phyloP scores from a whole-genome alignment of 495 filamentous ascomycete species.

The Neurospora tetrasperma region DNA sequence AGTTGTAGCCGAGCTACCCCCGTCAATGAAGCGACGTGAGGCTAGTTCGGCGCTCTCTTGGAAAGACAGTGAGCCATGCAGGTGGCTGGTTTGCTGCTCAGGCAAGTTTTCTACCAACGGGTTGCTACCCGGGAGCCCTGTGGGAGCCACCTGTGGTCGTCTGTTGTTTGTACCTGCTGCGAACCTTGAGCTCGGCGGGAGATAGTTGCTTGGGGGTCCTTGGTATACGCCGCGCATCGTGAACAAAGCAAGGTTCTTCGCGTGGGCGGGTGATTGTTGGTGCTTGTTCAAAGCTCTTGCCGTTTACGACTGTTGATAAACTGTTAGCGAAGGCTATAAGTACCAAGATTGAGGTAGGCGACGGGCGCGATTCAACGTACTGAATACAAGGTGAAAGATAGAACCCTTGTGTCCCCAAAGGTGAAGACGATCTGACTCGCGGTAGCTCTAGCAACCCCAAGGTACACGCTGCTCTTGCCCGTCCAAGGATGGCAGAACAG shows the following conservation, averaged over 20 bases:
- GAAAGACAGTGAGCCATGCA: not conserved
- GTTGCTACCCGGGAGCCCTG: not conserved
- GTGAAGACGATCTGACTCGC: not conserved
- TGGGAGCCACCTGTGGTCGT: not conserved
- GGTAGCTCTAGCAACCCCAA: not conserved
- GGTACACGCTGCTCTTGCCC: too few relatives aligned
- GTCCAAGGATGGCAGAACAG: not conserved
- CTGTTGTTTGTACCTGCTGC: not conserved
- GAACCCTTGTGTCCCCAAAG: not conserved
- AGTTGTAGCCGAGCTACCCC: not conserved
- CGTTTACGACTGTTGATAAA: not conserved
- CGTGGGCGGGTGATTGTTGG: not conserved
- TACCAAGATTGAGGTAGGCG: not conserved
- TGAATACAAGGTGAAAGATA: not conserved
- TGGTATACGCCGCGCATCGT: not conserved
- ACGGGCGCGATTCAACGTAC: not conserved
- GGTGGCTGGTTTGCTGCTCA: accelerated
- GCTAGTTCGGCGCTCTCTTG: not conserved
- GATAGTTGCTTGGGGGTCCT: not conserved
- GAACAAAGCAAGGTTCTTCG: not conserved
- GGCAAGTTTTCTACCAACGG: not conserved
- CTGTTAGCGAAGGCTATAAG: not conserved
- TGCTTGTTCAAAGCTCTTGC: not conserved
- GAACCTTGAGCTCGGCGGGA: not conserved
- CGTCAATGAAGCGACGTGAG: not conserved